These are phyloP conservation scores for Agastache rugosa DNA, from an alignment of 257 asterid species.

Conservation along the genomic window DNA sequence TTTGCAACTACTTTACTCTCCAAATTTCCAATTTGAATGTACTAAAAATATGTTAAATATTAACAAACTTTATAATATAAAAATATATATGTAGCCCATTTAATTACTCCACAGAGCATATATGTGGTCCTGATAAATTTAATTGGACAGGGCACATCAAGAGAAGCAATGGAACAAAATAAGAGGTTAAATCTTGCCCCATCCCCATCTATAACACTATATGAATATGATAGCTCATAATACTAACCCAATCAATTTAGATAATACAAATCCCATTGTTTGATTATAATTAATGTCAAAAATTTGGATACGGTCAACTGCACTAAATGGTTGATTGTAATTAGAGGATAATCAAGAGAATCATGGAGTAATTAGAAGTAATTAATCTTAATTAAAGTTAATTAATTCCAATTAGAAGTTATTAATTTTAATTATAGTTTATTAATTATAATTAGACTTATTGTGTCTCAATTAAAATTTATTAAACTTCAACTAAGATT, in stretches of 20 bases:
- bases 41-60: background rate
- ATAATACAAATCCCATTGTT: background rate
- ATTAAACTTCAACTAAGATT: too few relatives aligned
- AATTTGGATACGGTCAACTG: too few relatives aligned
- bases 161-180: conserved; percentile 25
- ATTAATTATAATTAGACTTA: too few relatives aligned
- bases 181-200: conserved; percentile 37
- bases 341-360: too few relatives aligned
- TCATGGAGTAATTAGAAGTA: too few relatives aligned
- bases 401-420: too few relatives aligned
- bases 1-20: background rate
- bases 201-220: background rate
- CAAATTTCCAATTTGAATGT: background rate
- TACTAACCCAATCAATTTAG: background rate
- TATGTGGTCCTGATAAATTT: conserved; percentile 26
- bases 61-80: too few relatives aligned
- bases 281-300: too few relatives aligned
- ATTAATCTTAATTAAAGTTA: too few relatives aligned
- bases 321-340: too few relatives aligned
- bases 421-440: too few relatives aligned
- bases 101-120: background rate
- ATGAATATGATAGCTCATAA: conserved; percentile 22
- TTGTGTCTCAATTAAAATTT: too few relatives aligned
- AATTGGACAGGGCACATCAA: conserved; percentile 32
- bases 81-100: background rate